These are phyloP conservation scores for Artomyces pyxidatus DNA, from an alignment of 768 basidiomycete genomes.

Conservation along the genomic window DNA sequence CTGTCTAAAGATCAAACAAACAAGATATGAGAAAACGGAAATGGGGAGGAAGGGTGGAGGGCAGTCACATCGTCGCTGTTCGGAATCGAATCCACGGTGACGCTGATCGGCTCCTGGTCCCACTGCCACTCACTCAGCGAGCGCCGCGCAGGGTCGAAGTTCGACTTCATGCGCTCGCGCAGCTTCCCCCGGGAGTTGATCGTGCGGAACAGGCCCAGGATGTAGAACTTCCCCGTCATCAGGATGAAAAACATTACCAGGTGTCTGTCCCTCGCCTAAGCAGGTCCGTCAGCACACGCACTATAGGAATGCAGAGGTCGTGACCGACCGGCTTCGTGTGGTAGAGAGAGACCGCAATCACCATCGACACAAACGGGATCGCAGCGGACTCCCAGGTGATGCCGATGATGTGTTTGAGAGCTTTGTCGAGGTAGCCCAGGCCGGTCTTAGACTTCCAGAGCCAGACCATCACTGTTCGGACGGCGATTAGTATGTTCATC, in stretches of 20 bases:
- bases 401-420: slow-evolving; percentile 30
- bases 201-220: slow-evolving; percentile 21
- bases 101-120: slow-evolving; percentile 20
- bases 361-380: slow-evolving; percentile 27
- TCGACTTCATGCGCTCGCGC: slow-evolving; percentile 28
- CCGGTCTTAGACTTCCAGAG: slow-evolving; percentile 34
- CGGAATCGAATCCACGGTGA: too few relatives aligned
- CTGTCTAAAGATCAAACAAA: too few relatives aligned
- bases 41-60: too few relatives aligned
- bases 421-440: slow-evolving; percentile 28
- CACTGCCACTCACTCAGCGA: slow-evolving; percentile 33
- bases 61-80: too few relatives aligned
- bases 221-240: slow-evolving; percentile 42
- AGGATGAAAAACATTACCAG: slow-evolving; percentile 41
- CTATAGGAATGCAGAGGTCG: slow-evolving; percentile 2
- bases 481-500: background rate
- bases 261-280: slow-evolving; percentile 10
- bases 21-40: too few relatives aligned
- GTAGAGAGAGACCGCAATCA: slow-evolving; percentile 23
- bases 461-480: slow-evolving; percentile 28
- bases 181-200: slow-evolving; percentile 24
- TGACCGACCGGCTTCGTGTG: slow-evolving; percentile 25
- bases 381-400: slow-evolving; percentile 33
- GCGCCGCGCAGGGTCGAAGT: slow-evolving; percentile 33
- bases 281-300: background rate